Evolutionary conservation across 805 yeast species (phyloP).

Genomic region (Pichia kluyveri): DNA sequence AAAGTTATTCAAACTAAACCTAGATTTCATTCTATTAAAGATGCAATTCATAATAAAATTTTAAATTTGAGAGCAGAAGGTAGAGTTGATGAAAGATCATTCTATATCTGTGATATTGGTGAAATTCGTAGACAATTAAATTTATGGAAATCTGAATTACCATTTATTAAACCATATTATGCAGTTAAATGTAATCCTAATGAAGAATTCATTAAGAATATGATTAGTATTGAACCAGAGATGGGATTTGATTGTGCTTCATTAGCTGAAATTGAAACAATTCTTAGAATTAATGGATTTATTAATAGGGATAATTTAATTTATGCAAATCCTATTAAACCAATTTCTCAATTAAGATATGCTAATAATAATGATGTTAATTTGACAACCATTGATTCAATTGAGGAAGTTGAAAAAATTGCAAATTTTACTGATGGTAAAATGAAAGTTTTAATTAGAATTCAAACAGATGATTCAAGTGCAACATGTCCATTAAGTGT

Average conservation of each 20-base stretch:
- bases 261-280: slow-evolving; percentile 64
- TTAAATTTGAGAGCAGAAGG: background rate
- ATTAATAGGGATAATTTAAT: slow-evolving; percentile 53
- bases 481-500: slow-evolving; percentile 82
- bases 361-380: slow-evolving; percentile 50
- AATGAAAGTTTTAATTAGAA: slow-evolving; percentile 67
- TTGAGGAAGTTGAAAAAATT: slow-evolving; percentile 74
- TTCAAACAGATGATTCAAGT: slow-evolving; percentile 80
- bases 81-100: slow-evolving; percentile 32
- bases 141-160: slow-evolving; percentile 60
- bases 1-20: background rate
- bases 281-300: slow-evolving; percentile 36
- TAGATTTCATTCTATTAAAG: slow-evolving; percentile 5
- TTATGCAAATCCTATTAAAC: slow-evolving; percentile 92
- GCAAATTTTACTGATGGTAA: slow-evolving; percentile 37
- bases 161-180: slow-evolving; percentile 76
- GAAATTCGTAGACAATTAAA: slow-evolving; percentile 51
- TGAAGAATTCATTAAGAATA: slow-evolving; percentile 41
- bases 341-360: slow-evolving; percentile 68
- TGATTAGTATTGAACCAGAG: slow-evolving; percentile 44
- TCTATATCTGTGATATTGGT: slow-evolving; percentile 80
- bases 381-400: slow-evolving; percentile 84
- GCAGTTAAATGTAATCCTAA: slow-evolving; percentile 94
- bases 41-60: slow-evolving; percentile 8
- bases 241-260: slow-evolving; percentile 92